These are phyloP conservation scores for Sugiyamaella castrensis DNA, from an alignment of 1,139 yeast genomes.

Conservation along the genomic window DNA sequence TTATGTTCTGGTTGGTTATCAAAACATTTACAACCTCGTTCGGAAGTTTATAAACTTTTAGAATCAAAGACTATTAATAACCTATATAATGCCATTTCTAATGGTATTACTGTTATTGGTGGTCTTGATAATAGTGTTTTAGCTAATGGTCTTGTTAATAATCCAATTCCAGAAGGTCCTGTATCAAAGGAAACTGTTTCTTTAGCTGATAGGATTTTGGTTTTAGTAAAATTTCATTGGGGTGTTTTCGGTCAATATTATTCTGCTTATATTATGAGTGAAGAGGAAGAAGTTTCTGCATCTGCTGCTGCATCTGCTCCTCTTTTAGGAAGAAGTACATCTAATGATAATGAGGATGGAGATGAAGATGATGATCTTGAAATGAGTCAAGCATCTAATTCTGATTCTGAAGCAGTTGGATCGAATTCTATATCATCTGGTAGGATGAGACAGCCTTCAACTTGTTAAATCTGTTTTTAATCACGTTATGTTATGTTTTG, in stretches of 20 bases:
- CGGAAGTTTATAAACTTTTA: constrained; percentile 75
- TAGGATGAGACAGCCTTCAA: constrained; percentile 19
- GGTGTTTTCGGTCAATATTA: constrained; percentile 55
- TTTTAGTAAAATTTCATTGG: constrained; percentile 69
- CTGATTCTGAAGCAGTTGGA: constrained; percentile 5
- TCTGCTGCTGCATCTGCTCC: neutral
- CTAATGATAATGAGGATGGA: neutral
- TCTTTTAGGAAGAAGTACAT: neutral
- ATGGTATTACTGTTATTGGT: constrained; percentile 22
- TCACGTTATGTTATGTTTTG: neutral
- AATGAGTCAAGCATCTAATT: constrained; percentile 1
- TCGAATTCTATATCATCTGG: constrained; percentile 5
- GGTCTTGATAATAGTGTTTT: constrained; percentile 24
- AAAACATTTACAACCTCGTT: constrained; percentile 79
- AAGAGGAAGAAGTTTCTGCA: constrained; percentile 13
- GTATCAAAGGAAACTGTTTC: constrained; percentile 46
- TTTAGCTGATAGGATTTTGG: constrained; percentile 52
- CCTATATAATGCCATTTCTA: constrained; percentile 23
- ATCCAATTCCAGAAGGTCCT: constrained; percentile 25
- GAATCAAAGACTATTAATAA: constrained; percentile 46
- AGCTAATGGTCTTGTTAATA: constrained; percentile 12
- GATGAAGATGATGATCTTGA: constrained; percentile 5
- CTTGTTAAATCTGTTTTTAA: constrained; percentile 12
- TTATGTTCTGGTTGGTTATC: constrained; percentile 78
- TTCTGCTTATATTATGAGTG: constrained; percentile 23